Base-by-base conservation (phyloP, 768 basidiomycete genomes). In the Lactarius sp. region DNA sequence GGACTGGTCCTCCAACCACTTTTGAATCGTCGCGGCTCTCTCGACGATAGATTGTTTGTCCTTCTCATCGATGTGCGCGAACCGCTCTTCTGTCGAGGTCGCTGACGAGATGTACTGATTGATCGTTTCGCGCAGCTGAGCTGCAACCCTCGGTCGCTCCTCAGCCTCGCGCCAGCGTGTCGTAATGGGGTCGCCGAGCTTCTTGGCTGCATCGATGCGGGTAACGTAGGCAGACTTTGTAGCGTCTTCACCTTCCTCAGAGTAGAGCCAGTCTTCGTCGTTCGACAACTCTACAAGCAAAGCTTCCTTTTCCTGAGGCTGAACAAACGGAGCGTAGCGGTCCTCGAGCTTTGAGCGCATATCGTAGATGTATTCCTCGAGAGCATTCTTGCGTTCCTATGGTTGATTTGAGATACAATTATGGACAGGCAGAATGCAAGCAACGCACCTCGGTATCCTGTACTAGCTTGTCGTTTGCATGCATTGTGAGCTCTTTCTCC, bases 341-440 rank as follows among this genome's bases (percentile, higher is more conserved):
- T 88, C 91, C 42, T 98, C 95, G 64, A 99, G 83, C 79, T 97
- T 96, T 75, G 84, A 79, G 44, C 94, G 90, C 71, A 83, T 94
- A 75, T 98, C 96, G 77, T 98, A 98, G 62, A 98, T 90, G 79
- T 96, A 98, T 77, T 98, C 97, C 78, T 99, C 96, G 14, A 99
- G 86, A 4, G 95, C 94, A 73, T 99, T 99, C 80, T 98, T 99
- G 75, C 92, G 87, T 76, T 98, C 92, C 93, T 96, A 46, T n/a
- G 51, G 22, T 12, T 14, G 34, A 31, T 53, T 42, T 41, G 10
- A 56, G 0, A 20, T 47, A 34, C 12, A 22, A 41, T 22, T 54
- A 49, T 22, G 47, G 37, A 53, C 34, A 1, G 22, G n/a, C 51
- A 18, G 9, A 13, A 53, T 12, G 55, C 56, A 33, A 20, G 52